phyloP scores from a whole-genome alignment of 2,329 filamentous ascomycete species.

The Iodosphaeria phyllophila region DNA sequence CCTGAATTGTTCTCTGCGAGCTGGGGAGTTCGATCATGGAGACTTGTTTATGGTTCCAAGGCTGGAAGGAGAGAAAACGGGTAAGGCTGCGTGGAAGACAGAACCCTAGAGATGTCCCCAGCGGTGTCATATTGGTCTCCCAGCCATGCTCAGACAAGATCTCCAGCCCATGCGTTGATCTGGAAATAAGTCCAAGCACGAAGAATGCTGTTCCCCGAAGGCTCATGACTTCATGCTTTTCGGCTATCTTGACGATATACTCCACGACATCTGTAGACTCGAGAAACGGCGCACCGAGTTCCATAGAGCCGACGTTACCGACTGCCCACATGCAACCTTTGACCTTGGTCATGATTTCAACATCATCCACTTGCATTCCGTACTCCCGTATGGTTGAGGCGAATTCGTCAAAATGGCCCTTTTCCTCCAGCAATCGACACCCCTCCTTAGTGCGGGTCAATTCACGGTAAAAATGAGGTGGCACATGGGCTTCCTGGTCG shows the following conservation, averaged over 20 bases:
- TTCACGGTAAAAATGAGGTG: slow-evolving; percentile 96
- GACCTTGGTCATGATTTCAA: slow-evolving; percentile 75
- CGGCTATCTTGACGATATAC: slow-evolving; percentile 74
- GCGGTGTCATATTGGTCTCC: slow-evolving; percentile 74
- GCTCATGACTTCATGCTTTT: slow-evolving; percentile 75
- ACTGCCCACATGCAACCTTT: slow-evolving; percentile 97
- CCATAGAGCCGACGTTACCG: slow-evolving; percentile 96
- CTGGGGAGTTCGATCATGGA: slow-evolving; percentile 27
- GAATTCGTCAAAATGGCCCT: slow-evolving; percentile 94
- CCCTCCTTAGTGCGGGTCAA: slow-evolving; percentile 84
- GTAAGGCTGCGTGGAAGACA: slow-evolving; percentile 68
- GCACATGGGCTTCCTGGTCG: slow-evolving; percentile 47
- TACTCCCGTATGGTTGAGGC: slow-evolving; percentile 74
- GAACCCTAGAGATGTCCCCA: slow-evolving; percentile 70
- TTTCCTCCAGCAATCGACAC: slow-evolving; percentile 74
- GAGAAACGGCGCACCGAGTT: slow-evolving; percentile 83
- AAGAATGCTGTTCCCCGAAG: slow-evolving; percentile 93
- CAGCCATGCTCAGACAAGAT: slow-evolving; percentile 80
- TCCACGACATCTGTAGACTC: slow-evolving; percentile 79
- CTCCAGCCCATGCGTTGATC: slow-evolving; percentile 80
- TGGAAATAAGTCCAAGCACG: slow-evolving; percentile 77
- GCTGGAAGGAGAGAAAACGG: slow-evolving; percentile 55
- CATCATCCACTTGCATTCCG: slow-evolving; percentile 67
- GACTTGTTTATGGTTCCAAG: slow-evolving; percentile 34
- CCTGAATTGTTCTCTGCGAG: slow-evolving; percentile 31